Conservation (phyloP, 2,329 filamentous ascomycete species). For the Pseudocercospora fijiensis region DNA sequence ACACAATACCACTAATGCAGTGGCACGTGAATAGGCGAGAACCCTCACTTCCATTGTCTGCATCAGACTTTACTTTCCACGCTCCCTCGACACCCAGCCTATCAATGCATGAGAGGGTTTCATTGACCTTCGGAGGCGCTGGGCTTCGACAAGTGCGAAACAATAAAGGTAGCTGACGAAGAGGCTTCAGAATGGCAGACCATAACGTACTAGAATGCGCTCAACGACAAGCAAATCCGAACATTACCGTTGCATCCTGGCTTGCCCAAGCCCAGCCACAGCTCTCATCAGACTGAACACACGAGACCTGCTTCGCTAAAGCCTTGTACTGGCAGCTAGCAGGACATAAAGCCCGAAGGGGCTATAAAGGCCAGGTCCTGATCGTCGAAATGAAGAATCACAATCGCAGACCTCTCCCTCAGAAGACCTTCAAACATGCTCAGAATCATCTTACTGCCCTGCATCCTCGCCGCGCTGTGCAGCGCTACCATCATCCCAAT, state of each 20-base stretch:
- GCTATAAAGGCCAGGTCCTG: no score
- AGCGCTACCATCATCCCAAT: background rate
- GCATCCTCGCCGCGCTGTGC: background rate
- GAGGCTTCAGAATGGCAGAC: background rate
- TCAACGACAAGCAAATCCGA: background rate
- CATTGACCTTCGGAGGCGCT: background rate
- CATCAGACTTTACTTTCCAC: background rate
- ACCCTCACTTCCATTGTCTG: background rate
- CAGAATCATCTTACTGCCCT: no score
- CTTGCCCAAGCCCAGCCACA: background rate
- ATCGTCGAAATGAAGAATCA: no score
- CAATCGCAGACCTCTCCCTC: no score
- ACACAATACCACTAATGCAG: background rate
- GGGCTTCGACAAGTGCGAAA: background rate
- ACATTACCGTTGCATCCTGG: background rate
- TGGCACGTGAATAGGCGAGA: background rate
- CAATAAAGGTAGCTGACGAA: background rate
- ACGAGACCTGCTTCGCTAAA: background rate
- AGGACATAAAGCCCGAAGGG: no score
- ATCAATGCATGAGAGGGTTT: background rate
- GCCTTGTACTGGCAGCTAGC: no score
- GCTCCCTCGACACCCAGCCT: background rate
- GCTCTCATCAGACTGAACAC: no score
- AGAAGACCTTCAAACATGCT: no score
- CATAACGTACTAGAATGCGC: background rate